These are phyloP conservation scores for Plasmodium berghei DNA, from an alignment of 169 alveolate species.

Conservation along the genomic window DNA sequence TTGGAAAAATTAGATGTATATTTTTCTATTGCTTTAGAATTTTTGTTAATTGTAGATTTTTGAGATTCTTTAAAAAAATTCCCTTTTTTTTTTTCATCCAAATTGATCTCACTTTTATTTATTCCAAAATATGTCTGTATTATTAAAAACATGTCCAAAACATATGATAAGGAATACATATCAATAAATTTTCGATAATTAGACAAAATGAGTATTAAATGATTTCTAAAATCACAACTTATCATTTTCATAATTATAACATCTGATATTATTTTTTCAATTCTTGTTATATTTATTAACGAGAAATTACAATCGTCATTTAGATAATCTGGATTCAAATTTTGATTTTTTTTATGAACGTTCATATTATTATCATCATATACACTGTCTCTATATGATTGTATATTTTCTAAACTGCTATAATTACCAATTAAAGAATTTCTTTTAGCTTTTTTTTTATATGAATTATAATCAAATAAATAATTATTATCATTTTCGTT, in stretches of 20 bases:
- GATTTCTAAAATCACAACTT: constrained; percentile 68
- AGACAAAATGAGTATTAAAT: constrained; percentile 49
- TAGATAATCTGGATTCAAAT: too few relatives aligned
- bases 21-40: background rate
- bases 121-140: constrained; percentile 27
- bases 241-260: constrained; percentile 52
- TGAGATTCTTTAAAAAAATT: background rate
- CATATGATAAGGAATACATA: constrained; percentile 73
- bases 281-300: constrained; percentile 38
- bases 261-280: constrained; percentile 60
- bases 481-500: too few relatives aligned
- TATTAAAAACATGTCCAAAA: constrained; percentile 46
- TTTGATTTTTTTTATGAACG: too few relatives aligned
- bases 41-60: background rate
- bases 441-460: too few relatives aligned
- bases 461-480: too few relatives aligned
- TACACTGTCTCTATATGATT: too few relatives aligned
- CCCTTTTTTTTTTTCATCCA: background rate
- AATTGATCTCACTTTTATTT: constrained; percentile 17
- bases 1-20: background rate
- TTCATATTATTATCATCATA: too few relatives aligned
- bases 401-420: too few relatives aligned
- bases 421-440: too few relatives aligned
- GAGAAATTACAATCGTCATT: constrained; percentile 5
- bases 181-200: constrained; percentile 71